A percentile compares a stretch with the other conserved stretches of the same genome.
These are phyloP conservation scores for Davidsoniella neocaledoniae DNA, from an alignment of 2,329 filamentous ascomycete species.

Conservation along the genomic window DNA sequence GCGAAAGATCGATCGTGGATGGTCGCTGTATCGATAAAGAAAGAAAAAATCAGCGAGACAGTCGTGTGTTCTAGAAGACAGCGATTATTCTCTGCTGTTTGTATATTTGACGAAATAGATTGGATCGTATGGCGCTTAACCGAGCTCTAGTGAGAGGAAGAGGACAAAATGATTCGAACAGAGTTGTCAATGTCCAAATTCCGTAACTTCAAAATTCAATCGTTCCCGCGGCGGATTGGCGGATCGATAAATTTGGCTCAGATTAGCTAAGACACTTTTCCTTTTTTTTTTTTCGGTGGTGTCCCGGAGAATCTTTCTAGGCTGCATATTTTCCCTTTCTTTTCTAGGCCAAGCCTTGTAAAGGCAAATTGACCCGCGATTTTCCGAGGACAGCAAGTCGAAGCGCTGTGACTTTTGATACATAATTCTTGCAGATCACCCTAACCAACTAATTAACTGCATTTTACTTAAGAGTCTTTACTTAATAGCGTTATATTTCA, in stretches of 20 bases:
- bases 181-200: neutral
- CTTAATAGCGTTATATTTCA: no score
- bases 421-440: no score
- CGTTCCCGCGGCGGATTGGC: neutral
- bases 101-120: no score
- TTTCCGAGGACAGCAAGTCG: constrained; percentile 10
- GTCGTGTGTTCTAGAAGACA: neutral
- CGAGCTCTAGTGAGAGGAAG: neutral
- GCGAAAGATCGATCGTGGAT: neutral
- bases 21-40: neutral
- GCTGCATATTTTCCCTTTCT: neutral
- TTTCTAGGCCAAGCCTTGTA: neutral
- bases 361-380: constrained; percentile 5
- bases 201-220: neutral
- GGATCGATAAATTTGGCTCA: neutral
- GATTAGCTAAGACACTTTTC: constrained; percentile 1
- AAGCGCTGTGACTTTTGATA: constrained; percentile 1
- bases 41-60: neutral
- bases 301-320: neutral
- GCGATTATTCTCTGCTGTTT: neutral
- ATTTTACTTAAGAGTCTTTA: no score
- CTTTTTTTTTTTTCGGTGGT: neutral
- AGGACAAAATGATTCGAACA: neutral
- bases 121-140: no score
- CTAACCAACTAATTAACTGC: no score